Evolutionary conservation across 768 basidiomycete species (phyloP).

Genomic region (Hirschioporus abietinus): DNA sequence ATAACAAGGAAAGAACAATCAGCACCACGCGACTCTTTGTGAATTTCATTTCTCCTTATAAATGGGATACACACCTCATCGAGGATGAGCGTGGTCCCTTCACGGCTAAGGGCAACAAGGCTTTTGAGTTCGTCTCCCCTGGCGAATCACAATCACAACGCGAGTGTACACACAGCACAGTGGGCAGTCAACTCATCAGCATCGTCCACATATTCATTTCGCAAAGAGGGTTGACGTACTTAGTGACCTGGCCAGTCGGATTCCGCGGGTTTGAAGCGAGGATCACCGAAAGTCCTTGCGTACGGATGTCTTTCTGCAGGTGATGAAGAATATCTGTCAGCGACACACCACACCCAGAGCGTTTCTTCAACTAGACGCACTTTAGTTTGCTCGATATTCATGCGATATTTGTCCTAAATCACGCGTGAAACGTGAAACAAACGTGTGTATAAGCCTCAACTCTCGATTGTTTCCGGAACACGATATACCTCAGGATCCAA

Average conservation of each 20-base stretch:
- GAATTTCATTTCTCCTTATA: background rate
- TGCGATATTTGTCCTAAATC: conserved; percentile 50
- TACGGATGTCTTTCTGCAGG: conserved; percentile 66
- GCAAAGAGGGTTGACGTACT: conserved; percentile 31
- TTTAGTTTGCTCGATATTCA: conserved; percentile 78
- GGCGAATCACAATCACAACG: background rate
- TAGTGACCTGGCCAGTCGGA: conserved; percentile 87
- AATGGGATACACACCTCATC: conserved; percentile 58
- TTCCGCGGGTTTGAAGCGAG: conserved; percentile 94
- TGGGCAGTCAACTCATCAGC: background rate
- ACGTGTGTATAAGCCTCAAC: conserved; percentile 14
- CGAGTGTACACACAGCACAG: no score
- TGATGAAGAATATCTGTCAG: background rate
- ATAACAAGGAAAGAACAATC: conserved; percentile 3
- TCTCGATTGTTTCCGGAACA: background rate
- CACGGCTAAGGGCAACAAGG: conserved; percentile 65
- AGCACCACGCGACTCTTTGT: no score
- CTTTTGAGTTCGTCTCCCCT: conserved; percentile 79
- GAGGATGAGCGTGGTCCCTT: conserved; percentile 79
- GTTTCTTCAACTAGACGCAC: conserved; percentile 28
- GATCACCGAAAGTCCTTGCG: conserved; percentile 79
- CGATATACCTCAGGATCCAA: conserved; percentile 39
- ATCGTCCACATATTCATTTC: background rate
- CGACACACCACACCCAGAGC: conserved; percentile 4
- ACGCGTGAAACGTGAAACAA: conserved; percentile 11